A percentile compares a stretch with the other conserved stretches of the same genome.
Conservation (phyloP, 1,284 basidiomycete genomes). For the Inonotus hispidus region DNA sequence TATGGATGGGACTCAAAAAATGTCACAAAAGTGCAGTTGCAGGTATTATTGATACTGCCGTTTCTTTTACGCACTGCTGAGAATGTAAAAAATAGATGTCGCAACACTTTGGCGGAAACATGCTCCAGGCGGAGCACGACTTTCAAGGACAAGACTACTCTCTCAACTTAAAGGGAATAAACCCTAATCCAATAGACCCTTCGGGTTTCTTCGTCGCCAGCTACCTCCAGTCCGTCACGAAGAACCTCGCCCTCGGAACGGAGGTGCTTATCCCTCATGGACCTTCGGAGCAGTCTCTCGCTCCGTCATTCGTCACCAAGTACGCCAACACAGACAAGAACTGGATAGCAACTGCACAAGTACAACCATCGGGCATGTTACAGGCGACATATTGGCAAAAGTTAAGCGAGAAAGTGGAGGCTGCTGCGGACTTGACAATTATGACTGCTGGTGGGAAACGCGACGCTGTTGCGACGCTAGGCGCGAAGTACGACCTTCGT, state of each 20-base stretch:
- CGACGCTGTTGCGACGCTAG: slow-evolving; percentile 89
- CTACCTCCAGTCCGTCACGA: slow-evolving; percentile 94
- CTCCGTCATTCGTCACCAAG: slow-evolving; percentile 87
- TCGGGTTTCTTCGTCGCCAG: slow-evolving; percentile 95
- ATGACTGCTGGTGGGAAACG: slow-evolving; percentile 75
- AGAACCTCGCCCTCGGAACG: slow-evolving; percentile 85
- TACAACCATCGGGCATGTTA: slow-evolving; percentile 83
- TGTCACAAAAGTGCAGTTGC: slow-evolving; percentile 86
- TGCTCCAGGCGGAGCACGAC: slow-evolving; percentile 95
- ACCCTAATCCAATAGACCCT: slow-evolving; percentile 84
- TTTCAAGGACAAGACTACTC: slow-evolving; percentile 87
- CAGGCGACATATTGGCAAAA: slow-evolving; percentile 98
- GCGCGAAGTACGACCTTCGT: slow-evolving; percentile 95
- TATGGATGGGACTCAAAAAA: slow-evolving; percentile 80
- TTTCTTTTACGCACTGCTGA: neutral
- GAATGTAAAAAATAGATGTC: slow-evolving; percentile 19
- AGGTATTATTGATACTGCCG: slow-evolving; percentile 52
- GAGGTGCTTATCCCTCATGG: slow-evolving; percentile 82
- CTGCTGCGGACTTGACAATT: slow-evolving; percentile 91
- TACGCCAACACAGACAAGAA: slow-evolving; percentile 67
- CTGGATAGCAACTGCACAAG: slow-evolving; percentile 92
- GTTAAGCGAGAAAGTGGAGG: slow-evolving; percentile 94
- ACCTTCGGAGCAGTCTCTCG: slow-evolving; percentile 34
- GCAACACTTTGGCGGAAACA: slow-evolving; percentile 70
- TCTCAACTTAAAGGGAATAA: slow-evolving; percentile 86